Evolutionary conservation across 495 filamentous ascomycete genomes (phyloP), one percentile per base, ranked within the genome.

Genomic region (Xylaria grammica): DNA sequence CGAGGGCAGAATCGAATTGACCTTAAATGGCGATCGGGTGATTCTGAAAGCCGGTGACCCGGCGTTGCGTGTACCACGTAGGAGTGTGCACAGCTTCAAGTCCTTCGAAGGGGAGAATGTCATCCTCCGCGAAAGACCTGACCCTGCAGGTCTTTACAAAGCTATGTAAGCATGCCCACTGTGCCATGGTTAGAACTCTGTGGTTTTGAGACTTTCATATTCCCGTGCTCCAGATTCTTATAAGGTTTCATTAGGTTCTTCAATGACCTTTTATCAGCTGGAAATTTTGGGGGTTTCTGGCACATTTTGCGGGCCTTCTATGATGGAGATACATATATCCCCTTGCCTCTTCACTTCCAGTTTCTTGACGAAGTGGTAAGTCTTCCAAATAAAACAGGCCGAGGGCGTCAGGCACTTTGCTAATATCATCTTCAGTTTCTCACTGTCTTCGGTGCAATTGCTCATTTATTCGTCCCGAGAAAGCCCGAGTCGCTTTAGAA

Each of bases 91-190:
- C 56, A 64, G 67, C 29, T 40, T 69, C 27, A 46, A 52, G 40
- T 44, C 59, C 20, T 69, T 69, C 54, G 48, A 57, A 34, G 63
- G 63, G 20, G 67, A 69, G 53, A 65, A 29, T 46, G 24, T 65
- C 34, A 48, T 65, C 48, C 49, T 65, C 48, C 62, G 56, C 0
- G 67, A 69, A 27, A 62, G 62, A 34, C 63, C 67, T 13, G 55
- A 64, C 24, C 67, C 67, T n/a, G 63, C 58, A 19, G 67, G 67
- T 54, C 59, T 63, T 40, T 64, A 60, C 55, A 69, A 66, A 26
- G 63, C 63, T 22, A 20, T 69, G 67, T 69, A 52, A 60, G 67
- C 66, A 24, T 32, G 6, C 15, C 46, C 4, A 13, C 22, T 24
- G 29, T 46, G 19, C 11, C 34, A 15, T 17, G 40, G 24, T 22